Base-by-base conservation (phyloP, 495 filamentous ascomycete species). In the Lentithecium fluviatile region DNA sequence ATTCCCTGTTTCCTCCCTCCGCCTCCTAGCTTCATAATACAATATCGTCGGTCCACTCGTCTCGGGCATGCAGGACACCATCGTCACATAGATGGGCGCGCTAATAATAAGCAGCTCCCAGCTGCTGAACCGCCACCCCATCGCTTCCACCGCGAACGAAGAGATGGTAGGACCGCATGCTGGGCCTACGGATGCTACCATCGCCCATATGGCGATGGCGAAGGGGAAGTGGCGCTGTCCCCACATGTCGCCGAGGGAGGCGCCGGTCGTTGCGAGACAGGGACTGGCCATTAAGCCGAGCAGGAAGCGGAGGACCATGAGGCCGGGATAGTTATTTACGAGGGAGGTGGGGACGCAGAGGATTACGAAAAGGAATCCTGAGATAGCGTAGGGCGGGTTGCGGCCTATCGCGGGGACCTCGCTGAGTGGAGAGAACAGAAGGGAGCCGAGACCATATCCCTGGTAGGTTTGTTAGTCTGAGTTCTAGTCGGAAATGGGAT, bases 81-180 rank as follows among this genome's bases (percentile, higher is more conserved):
- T 63, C 0, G 76, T 17, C 2, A 83, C 48, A 32, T 79, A 72
- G 13, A 78, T 58, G 19, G 78, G 74, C 0, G 61, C 74, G 0
- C 72, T 67, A 2, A 79, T 53, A 74, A 77, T 76, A 54, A 80
- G 62, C 64, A 80, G 59, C 50, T 74, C 69, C 71, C 69, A 76
- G 42, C 60, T 37, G 11, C 36, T 57, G 63, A 68, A 76, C 7
- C 68, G 49, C 72, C 72, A 74, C 17, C 64, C 66, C 45, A 73
- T 74, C 21, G 74, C 75, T 1, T 77, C 74, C 45, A 86, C 82
- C 2, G 82, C 77, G 66, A 84, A 86, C 20, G 80, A 80, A 21
- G 79, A 79, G 6, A 85, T 73, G 0, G 83, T 72, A 6, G 83
- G 84, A 6, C 82, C 84, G 0, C 85, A 73, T 6, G 80, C 76